phyloP scores from a whole-genome alignment of 1,284 basidiomycete genomes.

The Pascua guehoae region DNA sequence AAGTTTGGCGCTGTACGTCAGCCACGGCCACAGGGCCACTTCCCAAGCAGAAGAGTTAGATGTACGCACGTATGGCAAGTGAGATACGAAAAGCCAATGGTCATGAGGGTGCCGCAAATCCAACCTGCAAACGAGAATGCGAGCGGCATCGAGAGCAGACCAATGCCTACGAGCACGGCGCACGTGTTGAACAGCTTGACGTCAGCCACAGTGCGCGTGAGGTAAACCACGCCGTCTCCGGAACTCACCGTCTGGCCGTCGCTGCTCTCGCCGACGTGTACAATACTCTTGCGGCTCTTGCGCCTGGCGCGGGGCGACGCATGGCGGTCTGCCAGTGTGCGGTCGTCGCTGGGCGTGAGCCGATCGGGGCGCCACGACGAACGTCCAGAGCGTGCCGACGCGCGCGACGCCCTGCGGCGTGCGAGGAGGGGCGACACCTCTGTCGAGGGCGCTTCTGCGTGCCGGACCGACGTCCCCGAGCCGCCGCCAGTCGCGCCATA shows the following conservation, averaged over 20 bases:
- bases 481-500: no score
- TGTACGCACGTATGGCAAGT: conserved; percentile 78
- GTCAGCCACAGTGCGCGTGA: conserved; percentile 19
- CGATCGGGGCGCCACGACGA: conserved; percentile 1
- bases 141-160: conserved; percentile 82
- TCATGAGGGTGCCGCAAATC: conserved; percentile 68
- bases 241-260: conserved; percentile 73
- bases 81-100: conserved; percentile 71
- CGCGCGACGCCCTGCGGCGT: no score
- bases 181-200: conserved; percentile 84
- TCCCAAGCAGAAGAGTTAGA: no score
- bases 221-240: conserved; percentile 17
- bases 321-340: neutral
- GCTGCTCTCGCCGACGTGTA: conserved; percentile 58
- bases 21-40: neutral
- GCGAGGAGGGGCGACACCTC: no score
- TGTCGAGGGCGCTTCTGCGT: no score
- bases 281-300: neutral
- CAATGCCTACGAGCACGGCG: conserved; percentile 80
- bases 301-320: no score
- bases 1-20: conserved; percentile 66
- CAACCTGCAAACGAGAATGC: conserved; percentile 85
- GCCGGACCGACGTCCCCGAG: no score
- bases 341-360: conserved; percentile 2
- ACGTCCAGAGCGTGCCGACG: no score